Conservation (phyloP, 2,329 filamentous ascomycete species). For the Aspergillus sp. region DNA sequence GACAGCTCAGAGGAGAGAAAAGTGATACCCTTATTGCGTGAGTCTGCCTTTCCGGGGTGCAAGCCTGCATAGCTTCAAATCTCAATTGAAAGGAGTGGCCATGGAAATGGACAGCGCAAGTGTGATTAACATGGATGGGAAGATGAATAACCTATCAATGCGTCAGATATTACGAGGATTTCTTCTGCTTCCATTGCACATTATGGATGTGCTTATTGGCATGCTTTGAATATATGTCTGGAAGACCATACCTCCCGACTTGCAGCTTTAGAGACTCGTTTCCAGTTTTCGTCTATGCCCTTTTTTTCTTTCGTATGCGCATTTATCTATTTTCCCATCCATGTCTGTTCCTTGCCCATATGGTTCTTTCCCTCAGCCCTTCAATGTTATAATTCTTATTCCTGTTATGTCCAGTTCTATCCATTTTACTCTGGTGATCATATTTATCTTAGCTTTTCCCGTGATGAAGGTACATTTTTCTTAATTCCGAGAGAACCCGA, state of each 20-base stretch:
- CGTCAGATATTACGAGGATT: constrained; percentile 32
- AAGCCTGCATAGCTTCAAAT: constrained; percentile 39
- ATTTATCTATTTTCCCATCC: constrained; percentile 4
- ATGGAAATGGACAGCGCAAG: constrained; percentile 28
- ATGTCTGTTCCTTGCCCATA: constrained; percentile 7
- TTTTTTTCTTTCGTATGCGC: constrained; percentile 4
- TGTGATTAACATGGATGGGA: constrained; percentile 20
- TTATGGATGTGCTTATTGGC: constrained; percentile 18
- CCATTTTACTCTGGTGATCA: constrained; percentile 11
- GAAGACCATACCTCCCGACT: constrained; percentile 29
- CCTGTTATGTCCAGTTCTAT: constrained; percentile 7
- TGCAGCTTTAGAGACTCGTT: constrained; percentile 35
- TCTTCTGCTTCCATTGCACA: constrained; percentile 24
- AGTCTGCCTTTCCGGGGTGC: constrained; percentile 39
- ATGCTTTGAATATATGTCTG: constrained; percentile 11
- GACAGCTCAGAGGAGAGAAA: constrained; percentile 42
- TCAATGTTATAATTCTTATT: constrained; percentile 2
- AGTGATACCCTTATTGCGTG: constrained; percentile 45
- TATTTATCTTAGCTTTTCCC: constrained; percentile 7
- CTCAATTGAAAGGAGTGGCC: constrained; percentile 26
- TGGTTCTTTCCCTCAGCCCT: constrained; percentile 1
- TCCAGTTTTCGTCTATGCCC: constrained; percentile 5
- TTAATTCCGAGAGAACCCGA: constrained; percentile 24
- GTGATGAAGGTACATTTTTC: constrained; percentile 21
- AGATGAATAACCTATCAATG: constrained; percentile 28